Conservation (phyloP, 352 stramenopile genomes). For the Phytophthora idaei region DNA sequence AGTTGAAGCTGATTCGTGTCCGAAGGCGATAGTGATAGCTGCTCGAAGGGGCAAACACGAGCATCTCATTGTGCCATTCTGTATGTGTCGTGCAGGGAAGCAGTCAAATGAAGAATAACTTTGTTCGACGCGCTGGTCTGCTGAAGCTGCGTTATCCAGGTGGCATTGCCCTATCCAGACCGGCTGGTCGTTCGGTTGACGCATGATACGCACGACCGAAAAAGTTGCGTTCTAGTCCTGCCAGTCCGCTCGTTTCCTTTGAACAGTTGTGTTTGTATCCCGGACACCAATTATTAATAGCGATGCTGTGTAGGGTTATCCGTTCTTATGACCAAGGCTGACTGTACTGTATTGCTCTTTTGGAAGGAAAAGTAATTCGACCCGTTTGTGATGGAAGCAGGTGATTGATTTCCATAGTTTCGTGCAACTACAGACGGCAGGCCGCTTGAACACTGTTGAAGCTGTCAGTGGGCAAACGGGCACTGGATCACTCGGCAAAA, state of each 20-base stretch:
- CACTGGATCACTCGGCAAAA: too few relatives aligned
- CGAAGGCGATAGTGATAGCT: constrained; percentile 19
- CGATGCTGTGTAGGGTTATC: too few relatives aligned
- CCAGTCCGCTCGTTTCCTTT: too few relatives aligned
- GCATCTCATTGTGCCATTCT: constrained; percentile 12
- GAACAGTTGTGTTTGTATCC: neutral
- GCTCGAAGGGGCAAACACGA: constrained; percentile 30
- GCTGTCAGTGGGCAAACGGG: too few relatives aligned
- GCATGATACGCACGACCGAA: neutral
- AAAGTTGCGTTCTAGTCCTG: neutral
- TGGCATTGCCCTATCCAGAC: constrained; percentile 1
- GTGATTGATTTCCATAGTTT: too few relatives aligned
- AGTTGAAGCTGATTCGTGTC: constrained; percentile 26
- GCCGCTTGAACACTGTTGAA: too few relatives aligned
- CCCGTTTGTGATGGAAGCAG: too few relatives aligned
- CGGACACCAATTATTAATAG: neutral
- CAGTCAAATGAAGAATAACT: constrained; percentile 3
- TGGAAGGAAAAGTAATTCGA: too few relatives aligned
- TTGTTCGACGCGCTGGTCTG: neutral
- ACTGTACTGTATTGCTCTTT: too few relatives aligned
- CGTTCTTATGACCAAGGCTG: too few relatives aligned
- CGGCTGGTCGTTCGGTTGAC: neutral
- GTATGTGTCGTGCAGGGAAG: neutral
- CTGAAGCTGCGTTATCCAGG: neutral
- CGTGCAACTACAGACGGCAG: too few relatives aligned